phyloP scores from a whole-genome alignment of 1,139 yeast genomes.

The Pichia sp. region DNA sequence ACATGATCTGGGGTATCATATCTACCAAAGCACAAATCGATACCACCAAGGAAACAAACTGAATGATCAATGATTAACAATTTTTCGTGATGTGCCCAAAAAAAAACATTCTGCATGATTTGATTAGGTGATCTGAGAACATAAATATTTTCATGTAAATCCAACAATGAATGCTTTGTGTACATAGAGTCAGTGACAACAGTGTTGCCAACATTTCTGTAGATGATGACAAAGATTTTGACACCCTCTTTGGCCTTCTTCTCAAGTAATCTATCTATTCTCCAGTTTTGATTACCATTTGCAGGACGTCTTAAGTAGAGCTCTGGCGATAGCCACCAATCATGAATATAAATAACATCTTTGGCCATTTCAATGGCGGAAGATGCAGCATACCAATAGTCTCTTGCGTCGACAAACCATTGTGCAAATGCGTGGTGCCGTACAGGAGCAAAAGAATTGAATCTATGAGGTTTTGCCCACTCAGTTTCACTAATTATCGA shows the following conservation, averaged over 20 bases:
- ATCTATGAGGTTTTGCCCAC: conserved; percentile 75
- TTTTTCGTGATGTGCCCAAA: conserved; percentile 99
- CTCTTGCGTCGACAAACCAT: conserved; percentile 96
- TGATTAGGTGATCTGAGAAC: conserved; percentile 95
- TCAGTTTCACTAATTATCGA: conserved; percentile 63
- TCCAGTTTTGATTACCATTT: conserved; percentile 90
- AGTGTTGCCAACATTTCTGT: conserved; percentile 89
- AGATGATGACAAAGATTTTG: conserved; percentile 87
- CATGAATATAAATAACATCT: conserved; percentile 92
- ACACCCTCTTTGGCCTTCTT: conserved; percentile 94
- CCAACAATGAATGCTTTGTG: conserved; percentile 88
- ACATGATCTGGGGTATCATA: conserved; percentile 97
- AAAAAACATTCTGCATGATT: conserved; percentile 83
- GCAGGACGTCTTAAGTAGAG: conserved; percentile 90
- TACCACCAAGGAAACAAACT: conserved; percentile 89
- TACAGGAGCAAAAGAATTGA: conserved; percentile 89
- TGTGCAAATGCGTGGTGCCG: conserved; percentile 83
- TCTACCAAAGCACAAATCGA: conserved; percentile 92
- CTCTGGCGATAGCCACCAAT: conserved; percentile 99
- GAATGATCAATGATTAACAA: conserved; percentile 82
- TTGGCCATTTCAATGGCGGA: conserved; percentile 91
- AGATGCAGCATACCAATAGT: conserved; percentile 94
- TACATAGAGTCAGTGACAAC: conserved; percentile 92
- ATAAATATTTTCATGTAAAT: conserved; percentile 80
- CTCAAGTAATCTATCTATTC: conserved; percentile 83